Conservation (phyloP, 1,139 yeast species). For the Yueomyces sp. region DNA sequence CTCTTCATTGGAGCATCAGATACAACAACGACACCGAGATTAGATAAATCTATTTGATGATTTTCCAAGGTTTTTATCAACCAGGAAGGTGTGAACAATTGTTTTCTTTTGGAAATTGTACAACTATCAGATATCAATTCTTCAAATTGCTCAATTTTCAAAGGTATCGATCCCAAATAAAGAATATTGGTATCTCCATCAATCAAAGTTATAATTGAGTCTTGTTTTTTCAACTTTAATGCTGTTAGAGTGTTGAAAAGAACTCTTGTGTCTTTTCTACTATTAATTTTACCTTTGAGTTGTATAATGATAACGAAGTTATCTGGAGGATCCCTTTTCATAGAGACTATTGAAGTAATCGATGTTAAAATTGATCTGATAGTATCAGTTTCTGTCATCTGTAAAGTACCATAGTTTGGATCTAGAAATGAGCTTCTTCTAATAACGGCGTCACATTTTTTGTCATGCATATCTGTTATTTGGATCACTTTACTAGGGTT, state of each 20-base stretch:
- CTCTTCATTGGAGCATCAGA: slow-evolving; percentile 19
- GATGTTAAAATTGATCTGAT: slow-evolving; percentile 13
- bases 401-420: background rate
- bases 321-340: slow-evolving; percentile 18
- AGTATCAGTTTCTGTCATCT: slow-evolving; percentile 4
- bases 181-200: slow-evolving; percentile 8
- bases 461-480: slow-evolving; percentile 6
- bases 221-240: slow-evolving; percentile 9
- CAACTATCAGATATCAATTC: background rate
- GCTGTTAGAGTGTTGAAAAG: slow-evolving; percentile 18
- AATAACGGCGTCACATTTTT: slow-evolving; percentile 11
- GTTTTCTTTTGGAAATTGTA: background rate
- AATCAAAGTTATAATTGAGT: slow-evolving; percentile 12
- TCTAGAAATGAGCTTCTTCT: slow-evolving; percentile 11
- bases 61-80: slow-evolving; percentile 5
- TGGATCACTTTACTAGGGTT: slow-evolving; percentile 10
- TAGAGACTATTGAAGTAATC: slow-evolving; percentile 18
- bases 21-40: slow-evolving; percentile 14
- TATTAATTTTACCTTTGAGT: slow-evolving; percentile 5
- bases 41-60: background rate
- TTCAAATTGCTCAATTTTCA: background rate
- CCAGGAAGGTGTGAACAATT: slow-evolving; percentile 9
- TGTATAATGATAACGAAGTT: slow-evolving; percentile 19
- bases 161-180: slow-evolving; percentile 2
- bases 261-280: background rate